A percentile compares a stretch with the other conserved stretches of the same genome.
These are phyloP conservation scores for Kazachstania kunashirensis DNA, from an alignment of 805 yeast species.

Conservation along the genomic window DNA sequence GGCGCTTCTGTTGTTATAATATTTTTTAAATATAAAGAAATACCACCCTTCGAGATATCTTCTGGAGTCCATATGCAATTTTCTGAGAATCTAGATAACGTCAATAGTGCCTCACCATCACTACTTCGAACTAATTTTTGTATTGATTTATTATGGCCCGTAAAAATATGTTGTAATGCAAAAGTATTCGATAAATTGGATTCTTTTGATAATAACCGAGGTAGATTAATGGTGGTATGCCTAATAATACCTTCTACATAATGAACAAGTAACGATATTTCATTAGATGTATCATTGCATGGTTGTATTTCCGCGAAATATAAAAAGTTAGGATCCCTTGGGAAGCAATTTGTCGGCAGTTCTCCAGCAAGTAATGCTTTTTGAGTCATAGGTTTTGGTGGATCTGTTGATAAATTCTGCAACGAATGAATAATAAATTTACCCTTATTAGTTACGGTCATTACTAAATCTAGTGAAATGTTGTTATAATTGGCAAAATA, in stretches of 20 bases:
- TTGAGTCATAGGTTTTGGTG: slow-evolving; percentile 45
- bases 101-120: slow-evolving; percentile 51
- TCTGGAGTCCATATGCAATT: slow-evolving; percentile 52
- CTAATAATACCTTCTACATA: slow-evolving; percentile 35
- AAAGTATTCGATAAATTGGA: slow-evolving; percentile 11
- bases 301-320: slow-evolving; percentile 31
- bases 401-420: slow-evolving; percentile 41
- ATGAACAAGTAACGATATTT: slow-evolving; percentile 37
- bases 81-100: slow-evolving; percentile 47
- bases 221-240: slow-evolving; percentile 25
- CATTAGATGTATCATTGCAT: slow-evolving; percentile 16
- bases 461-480: slow-evolving; percentile 34
- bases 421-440: slow-evolving; percentile 37
- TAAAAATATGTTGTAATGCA: slow-evolving; percentile 45
- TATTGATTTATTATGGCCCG: slow-evolving; percentile 83
- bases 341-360: slow-evolving; percentile 21
- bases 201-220: slow-evolving; percentile 14
- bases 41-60: slow-evolving; percentile 21
- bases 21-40: slow-evolving; percentile 34
- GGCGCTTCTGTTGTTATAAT: slow-evolving; percentile 38
- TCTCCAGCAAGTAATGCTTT: slow-evolving; percentile 29
- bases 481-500: slow-evolving; percentile 18
- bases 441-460: slow-evolving; percentile 36
- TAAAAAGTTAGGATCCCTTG: slow-evolving; percentile 27
- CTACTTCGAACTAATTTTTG: slow-evolving; percentile 55